These are phyloP conservation scores for Boletus rubroflammeus DNA, from an alignment of 768 basidiomycete species.

Conservation along the genomic window DNA sequence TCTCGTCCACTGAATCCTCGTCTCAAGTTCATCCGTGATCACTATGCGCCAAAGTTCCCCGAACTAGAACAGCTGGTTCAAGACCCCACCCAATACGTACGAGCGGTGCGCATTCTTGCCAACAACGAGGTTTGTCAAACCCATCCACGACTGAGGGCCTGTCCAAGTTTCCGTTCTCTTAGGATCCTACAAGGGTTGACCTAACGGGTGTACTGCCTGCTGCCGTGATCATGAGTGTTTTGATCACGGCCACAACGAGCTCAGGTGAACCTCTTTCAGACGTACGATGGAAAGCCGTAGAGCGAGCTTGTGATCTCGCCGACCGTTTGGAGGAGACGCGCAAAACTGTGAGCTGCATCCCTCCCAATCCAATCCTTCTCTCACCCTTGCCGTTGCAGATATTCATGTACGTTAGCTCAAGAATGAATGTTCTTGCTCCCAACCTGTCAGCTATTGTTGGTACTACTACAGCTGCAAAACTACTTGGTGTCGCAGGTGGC, in stretches of 20 bases:
- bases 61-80: slow-evolving; percentile 94
- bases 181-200: slow-evolving; percentile 88
- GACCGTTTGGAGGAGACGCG: slow-evolving; percentile 85
- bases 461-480: slow-evolving; percentile 96
- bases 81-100: slow-evolving; percentile 89
- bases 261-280: slow-evolving; percentile 69
- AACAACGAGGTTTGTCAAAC: slow-evolving; percentile 63
- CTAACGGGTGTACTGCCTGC: slow-evolving; percentile 77
- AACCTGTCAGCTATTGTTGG: slow-evolving; percentile 98
- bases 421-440: slow-evolving; percentile 97
- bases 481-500: slow-evolving; percentile 96
- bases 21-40: slow-evolving; percentile 90
- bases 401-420: slow-evolving; percentile 98
- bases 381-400: slow-evolving; percentile 51
- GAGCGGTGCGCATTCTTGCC: slow-evolving; percentile 81
- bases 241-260: slow-evolving; percentile 92
- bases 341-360: slow-evolving; percentile 57
- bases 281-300: slow-evolving; percentile 74
- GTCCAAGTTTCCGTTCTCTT: slow-evolving; percentile 4
- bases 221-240: slow-evolving; percentile 93
- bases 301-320: slow-evolving; percentile 85
- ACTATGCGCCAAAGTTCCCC: slow-evolving; percentile 92
- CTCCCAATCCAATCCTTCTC: neutral
- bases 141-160: neutral
- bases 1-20: slow-evolving; percentile 7